phyloP scores from a whole-genome alignment of 805 yeast genomes.

The Cephaloascus albidus region DNA sequence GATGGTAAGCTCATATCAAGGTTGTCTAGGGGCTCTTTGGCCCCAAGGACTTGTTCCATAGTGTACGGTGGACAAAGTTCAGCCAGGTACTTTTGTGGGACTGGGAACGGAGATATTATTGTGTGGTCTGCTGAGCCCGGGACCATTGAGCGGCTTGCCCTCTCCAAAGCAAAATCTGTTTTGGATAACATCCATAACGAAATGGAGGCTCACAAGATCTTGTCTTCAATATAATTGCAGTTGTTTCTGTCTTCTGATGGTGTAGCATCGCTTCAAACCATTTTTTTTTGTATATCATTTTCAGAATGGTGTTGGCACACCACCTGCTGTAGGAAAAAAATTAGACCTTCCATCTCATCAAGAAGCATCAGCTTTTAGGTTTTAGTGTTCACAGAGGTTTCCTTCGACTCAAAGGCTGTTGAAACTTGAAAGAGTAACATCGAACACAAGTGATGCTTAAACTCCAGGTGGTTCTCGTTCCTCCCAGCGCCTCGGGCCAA shows the following conservation, averaged over 20 bases:
- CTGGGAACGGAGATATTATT: conserved; percentile 57
- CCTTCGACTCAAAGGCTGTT: no score
- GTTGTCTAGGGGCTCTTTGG: conserved; percentile 33
- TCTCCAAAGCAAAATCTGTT: conserved; percentile 5
- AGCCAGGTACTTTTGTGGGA: conserved; percentile 47
- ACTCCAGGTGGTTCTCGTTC: conserved; percentile 33
- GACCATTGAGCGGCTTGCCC: neutral
- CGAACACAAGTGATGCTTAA: conserved; percentile 30
- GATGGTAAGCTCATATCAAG: conserved; percentile 60
- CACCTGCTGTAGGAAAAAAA: no score
- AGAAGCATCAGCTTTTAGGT: conserved; percentile 16
- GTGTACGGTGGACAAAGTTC: conserved; percentile 35
- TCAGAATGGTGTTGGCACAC: neutral
- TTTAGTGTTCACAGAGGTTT: conserved; percentile 14
- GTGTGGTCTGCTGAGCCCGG: conserved; percentile 38
- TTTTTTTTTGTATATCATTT: neutral
- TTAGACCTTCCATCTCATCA: neutral
- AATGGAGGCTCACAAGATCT: conserved; percentile 11
- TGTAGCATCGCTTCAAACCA: neutral
- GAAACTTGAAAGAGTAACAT: no score
- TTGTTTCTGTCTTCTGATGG: no score
- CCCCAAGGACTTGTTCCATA: conserved; percentile 42
- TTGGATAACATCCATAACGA: conserved; percentile 16
- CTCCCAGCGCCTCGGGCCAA: conserved; percentile 22
- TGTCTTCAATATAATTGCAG: no score